Evolutionary conservation across 2,329 filamentous ascomycete genomes (phyloP), one percentile per base, ranked within the genome.

Genomic region (Ceratocystis diversiconidia): DNA sequence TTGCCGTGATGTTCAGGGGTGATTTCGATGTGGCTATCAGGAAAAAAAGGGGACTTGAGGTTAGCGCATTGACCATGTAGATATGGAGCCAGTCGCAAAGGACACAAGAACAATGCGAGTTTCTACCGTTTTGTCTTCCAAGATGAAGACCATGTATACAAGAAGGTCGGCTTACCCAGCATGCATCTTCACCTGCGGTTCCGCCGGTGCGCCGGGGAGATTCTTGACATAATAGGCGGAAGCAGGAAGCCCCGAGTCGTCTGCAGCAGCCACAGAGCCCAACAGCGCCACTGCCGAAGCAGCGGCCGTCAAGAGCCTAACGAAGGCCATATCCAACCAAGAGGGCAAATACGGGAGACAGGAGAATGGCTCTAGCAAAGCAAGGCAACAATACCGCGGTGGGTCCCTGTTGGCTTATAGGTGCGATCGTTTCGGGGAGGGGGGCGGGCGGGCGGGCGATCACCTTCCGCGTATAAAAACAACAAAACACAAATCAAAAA

Each of bases 131-230:
- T 25, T 50, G 46, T 10, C 46, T 50, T 50, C 19, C 36, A 41
- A 12, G 3, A 41, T 12, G 12, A 41, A 41, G 10, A 3, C 36
- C 36, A 4, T 41, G 10, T 12, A 41, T 41, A 64, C 32, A 57
- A 25, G 10, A 19, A n/a, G 22, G 36, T 44, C 55, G 28, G 76
- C 87, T 79, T 79, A 96, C 90, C 94, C 94, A 78, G 94, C 92
- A 81, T 97, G 94, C 92, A 97, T 97, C 80, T 96, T 96, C 72
- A 96, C 77, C 68, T 90, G 77, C 46, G 90, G 86, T 22, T 84
- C 70, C 64, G 85, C 80, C 8, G 95, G 92, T 65, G 89, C 85
- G 41, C 95, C 94, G 5, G 94, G 94, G 22, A 99, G 80, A 7
- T 86, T 84, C 71, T 85, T 85, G 64, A 99, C 88, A 77, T 87